Percentiles rank a stretch among this genome's conserved stretches.
These are phyloP conservation scores for Suillus americanus DNA, from an alignment of 768 basidiomycete genomes.

Conservation along the genomic window DNA sequence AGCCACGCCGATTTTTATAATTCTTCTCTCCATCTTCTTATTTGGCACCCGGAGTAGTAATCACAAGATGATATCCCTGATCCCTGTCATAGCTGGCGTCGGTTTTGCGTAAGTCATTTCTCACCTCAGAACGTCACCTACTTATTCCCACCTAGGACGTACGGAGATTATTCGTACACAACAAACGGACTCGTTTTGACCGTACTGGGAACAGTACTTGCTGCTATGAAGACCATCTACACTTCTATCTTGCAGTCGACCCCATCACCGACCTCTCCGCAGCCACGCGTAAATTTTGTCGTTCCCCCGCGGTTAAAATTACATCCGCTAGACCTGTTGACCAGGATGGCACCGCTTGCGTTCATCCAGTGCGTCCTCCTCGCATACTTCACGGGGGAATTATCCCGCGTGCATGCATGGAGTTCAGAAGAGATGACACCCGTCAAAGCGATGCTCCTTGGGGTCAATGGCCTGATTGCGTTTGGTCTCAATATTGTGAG, in stretches of 20 bases:
- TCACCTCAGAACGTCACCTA: not conserved
- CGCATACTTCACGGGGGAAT: slow-evolving; percentile 80
- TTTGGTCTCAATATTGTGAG: slow-evolving; percentile 93
- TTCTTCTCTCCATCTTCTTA: slow-evolving; percentile 71
- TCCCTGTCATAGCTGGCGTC: slow-evolving; percentile 89
- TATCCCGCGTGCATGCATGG: slow-evolving; percentile 56
- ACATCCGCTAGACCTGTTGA: slow-evolving; percentile 83
- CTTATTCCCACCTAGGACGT: slow-evolving; percentile 55
- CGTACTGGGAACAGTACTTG: slow-evolving; percentile 85
- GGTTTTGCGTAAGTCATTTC: slow-evolving; percentile 68
- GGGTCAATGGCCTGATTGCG: slow-evolving; percentile 83
- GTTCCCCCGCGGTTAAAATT: slow-evolving; percentile 40
- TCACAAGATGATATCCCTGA: slow-evolving; percentile 66
- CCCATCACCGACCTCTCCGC: slow-evolving; percentile 18
- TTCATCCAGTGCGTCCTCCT: slow-evolving; percentile 83
- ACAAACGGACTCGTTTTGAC: slow-evolving; percentile 83
- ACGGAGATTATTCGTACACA: slow-evolving; percentile 95
- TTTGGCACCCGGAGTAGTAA: slow-evolving; percentile 60
- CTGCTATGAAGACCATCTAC: slow-evolving; percentile 90
- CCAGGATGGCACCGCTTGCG: slow-evolving; percentile 89
- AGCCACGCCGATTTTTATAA: slow-evolving; percentile 89
- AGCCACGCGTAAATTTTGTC: slow-evolving; percentile 21
- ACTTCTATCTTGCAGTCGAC: slow-evolving; percentile 78
- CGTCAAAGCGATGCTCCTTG: slow-evolving; percentile 50
- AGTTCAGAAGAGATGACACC: slow-evolving; percentile 39